phyloP scores from a whole-genome alignment of 2,329 filamentous ascomycete genomes.

The Tolypocladium inflatum region DNA sequence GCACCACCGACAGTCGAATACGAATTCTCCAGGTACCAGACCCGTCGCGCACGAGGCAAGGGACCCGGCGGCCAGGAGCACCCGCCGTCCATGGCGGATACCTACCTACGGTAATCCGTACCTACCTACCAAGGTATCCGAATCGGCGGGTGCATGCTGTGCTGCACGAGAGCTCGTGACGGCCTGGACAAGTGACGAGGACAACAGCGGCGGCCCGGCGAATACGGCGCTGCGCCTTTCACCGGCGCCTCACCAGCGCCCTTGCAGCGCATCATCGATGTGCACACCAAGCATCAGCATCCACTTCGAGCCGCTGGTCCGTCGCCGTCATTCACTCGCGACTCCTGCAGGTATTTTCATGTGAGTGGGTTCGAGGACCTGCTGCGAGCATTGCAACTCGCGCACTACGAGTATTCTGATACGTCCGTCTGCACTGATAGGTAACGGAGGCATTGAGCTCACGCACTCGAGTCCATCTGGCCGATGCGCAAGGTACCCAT shows the following conservation, averaged over 20 bases:
- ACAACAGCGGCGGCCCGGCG: background rate
- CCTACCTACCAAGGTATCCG: too few relatives aligned
- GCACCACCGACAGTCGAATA: background rate
- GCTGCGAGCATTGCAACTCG: background rate
- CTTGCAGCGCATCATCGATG: background rate
- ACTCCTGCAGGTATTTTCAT: background rate
- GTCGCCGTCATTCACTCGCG: background rate
- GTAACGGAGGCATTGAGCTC: background rate
- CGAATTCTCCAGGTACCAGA: background rate
- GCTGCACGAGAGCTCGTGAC: slow-evolving; percentile 4
- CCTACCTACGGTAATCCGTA: too few relatives aligned
- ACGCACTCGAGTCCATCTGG: too few relatives aligned
- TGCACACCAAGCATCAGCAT: background rate
- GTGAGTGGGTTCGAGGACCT: background rate
- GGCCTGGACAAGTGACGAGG: background rate
- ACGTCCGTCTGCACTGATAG: background rate
- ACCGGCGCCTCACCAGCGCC: background rate
- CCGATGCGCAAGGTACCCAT: too few relatives aligned
- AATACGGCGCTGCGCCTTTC: background rate
- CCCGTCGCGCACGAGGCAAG: background rate
- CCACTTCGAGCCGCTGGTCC: background rate
- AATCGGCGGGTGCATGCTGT: background rate
- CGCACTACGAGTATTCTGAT: background rate
- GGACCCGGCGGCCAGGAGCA: background rate
- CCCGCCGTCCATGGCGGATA: too few relatives aligned